Conservation (phyloP, 2,329 filamentous ascomycete species). For the Sodiomyces alkalinus region DNA sequence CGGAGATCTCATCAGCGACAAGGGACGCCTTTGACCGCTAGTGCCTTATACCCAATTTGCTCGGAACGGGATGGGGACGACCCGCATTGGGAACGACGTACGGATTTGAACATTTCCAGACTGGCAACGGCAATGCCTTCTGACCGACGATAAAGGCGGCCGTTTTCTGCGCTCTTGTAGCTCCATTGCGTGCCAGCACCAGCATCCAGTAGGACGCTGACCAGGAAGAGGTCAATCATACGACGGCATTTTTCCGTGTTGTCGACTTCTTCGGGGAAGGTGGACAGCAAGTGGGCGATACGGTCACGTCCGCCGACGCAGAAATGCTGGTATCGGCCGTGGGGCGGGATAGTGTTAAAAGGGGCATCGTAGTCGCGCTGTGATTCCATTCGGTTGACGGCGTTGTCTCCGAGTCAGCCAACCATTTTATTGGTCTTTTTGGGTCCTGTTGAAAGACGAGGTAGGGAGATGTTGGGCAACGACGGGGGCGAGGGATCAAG, state of each 20-base stretch:
- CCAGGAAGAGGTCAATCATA: constrained; percentile 60
- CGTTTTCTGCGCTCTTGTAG: constrained; percentile 84
- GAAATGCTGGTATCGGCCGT: constrained; percentile 76
- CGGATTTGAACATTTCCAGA: constrained; percentile 82
- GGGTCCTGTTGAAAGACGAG: neutral
- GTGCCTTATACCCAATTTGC: too few species aligned
- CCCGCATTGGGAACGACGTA: constrained; percentile 15
- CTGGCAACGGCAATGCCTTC: constrained; percentile 71
- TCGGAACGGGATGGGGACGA: too few species aligned
- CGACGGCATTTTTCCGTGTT: constrained; percentile 59
- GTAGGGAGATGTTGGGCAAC: too few species aligned
- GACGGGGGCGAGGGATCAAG: too few species aligned
- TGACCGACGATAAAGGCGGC: constrained; percentile 66
- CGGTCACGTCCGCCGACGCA: constrained; percentile 64
- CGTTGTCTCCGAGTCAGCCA: too few species aligned
- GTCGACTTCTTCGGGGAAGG: constrained; percentile 55
- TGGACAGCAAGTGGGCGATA: constrained; percentile 53
- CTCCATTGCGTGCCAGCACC: constrained; percentile 84
- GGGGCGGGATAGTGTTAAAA: constrained; percentile 58
- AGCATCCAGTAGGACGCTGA: constrained; percentile 73
- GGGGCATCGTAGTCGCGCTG: constrained; percentile 41
- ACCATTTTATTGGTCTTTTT: neutral
- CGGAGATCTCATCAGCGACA: neutral
- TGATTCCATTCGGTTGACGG: neutral
- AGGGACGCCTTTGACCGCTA: too few species aligned